These are phyloP conservation scores for Enterocytospora artemiae DNA, from an alignment of 371 early-diverging fungal species.

Conservation along the genomic window DNA sequence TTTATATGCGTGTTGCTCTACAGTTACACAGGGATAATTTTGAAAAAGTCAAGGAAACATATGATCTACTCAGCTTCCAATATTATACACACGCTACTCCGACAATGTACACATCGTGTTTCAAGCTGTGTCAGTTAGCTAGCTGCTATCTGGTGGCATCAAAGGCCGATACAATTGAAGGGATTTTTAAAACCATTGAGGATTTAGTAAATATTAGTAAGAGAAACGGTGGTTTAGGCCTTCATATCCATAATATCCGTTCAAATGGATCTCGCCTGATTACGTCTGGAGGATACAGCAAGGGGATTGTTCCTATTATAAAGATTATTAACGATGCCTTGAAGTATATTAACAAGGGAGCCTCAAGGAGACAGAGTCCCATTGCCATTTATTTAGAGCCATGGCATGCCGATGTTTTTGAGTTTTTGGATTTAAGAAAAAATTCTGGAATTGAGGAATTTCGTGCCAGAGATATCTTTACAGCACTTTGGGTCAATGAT, in stretches of 20 bases:
- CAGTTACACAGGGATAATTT: conserved; percentile 86
- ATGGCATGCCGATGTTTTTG: conserved; percentile 95
- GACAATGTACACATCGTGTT: conserved; percentile 91
- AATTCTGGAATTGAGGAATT: conserved; percentile 93
- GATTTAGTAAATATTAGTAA: conserved; percentile 90
- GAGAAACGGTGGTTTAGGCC: conserved; percentile 89
- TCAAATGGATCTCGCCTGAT: conserved; percentile 84
- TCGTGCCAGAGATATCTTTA: conserved; percentile 87
- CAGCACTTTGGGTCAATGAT: conserved; percentile 95
- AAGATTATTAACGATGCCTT: conserved; percentile 90
- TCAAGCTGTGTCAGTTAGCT: conserved; percentile 80
- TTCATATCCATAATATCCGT: conserved; percentile 77
- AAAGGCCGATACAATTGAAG: conserved; percentile 74
- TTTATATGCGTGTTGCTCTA: conserved; percentile 92
- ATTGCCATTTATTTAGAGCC: conserved; percentile 96
- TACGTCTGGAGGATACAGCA: conserved; percentile 86
- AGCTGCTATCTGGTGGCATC: conserved; percentile 86
- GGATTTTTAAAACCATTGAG: conserved; percentile 88
- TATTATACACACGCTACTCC: conserved; percentile 94
- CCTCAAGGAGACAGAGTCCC: conserved; percentile 93
- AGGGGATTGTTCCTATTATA: conserved; percentile 91
- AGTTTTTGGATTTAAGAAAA: conserved; percentile 88
- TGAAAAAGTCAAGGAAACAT: conserved; percentile 81
- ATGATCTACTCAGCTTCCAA: conserved; percentile 79
- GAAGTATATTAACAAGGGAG: conserved; percentile 92